Percentiles rank a stretch among this genome's conserved stretches.
Evolutionary conservation across 2,329 filamentous ascomycete genomes (phyloP).

Genomic region (Incumbomyces delicatus): DNA sequence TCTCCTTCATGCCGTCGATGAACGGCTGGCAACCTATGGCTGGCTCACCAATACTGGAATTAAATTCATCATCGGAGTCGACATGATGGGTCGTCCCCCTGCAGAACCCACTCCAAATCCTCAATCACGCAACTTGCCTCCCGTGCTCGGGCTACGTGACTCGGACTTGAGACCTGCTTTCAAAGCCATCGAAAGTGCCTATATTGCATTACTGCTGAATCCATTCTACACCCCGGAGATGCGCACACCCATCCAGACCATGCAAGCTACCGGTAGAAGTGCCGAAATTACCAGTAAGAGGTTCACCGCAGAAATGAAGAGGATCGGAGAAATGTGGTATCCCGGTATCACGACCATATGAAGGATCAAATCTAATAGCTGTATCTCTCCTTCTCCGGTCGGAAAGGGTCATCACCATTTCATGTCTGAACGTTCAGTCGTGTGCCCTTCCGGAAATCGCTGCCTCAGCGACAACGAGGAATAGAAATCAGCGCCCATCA

Average conservation of each 20-base stretch:
- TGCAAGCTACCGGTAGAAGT: conserved; percentile 33
- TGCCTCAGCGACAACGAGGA: too few species aligned
- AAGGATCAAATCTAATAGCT: not conserved
- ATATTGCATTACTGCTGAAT: conserved; percentile 79
- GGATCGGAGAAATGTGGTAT: conserved; percentile 76
- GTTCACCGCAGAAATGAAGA: conserved; percentile 73
- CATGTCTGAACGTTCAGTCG: too few species aligned
- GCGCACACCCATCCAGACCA: conserved; percentile 52
- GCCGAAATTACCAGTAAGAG: conserved; percentile 68
- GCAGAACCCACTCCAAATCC: conserved; percentile 18
- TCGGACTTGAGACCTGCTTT: conserved; percentile 88
- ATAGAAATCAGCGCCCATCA: too few species aligned
- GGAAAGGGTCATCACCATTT: too few species aligned
- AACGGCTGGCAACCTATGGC: conserved; percentile 85
- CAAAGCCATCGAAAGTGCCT: conserved; percentile 82
- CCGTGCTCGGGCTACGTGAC: conserved; percentile 62
- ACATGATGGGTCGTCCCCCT: conserved; percentile 66
- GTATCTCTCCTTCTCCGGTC: too few species aligned
- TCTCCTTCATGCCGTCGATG: conserved; percentile 84
- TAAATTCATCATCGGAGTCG: conserved; percentile 80
- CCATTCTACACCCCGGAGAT: conserved; percentile 91
- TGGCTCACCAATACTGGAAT: conserved; percentile 94
- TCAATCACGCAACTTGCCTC: conserved; percentile 26
- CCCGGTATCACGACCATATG: conserved; percentile 49
- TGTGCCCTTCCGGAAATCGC: too few species aligned